These are phyloP conservation scores for Polytrichum formosum DNA, from an alignment of 225 moss, liverwort and hornwort genomes.

Conservation along the genomic window DNA sequence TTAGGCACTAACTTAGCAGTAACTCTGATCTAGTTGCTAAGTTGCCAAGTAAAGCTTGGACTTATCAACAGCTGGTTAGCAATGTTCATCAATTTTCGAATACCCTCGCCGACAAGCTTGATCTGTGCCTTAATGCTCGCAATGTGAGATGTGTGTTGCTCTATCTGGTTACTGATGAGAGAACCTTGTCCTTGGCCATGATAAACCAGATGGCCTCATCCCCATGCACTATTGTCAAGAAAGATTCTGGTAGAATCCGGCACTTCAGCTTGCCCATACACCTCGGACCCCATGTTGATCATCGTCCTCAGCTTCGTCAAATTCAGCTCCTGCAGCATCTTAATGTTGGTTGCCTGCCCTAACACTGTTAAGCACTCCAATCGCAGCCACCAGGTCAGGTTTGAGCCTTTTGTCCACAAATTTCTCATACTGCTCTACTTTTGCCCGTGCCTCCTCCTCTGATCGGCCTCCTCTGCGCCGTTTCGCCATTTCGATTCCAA, in stretches of 20 bases:
- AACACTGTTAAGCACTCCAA: slow-evolving; percentile 45
- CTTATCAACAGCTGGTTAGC: no score
- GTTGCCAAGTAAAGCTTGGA: no score
- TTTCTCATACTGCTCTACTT: slow-evolving; percentile 48
- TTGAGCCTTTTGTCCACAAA: slow-evolving; percentile 58
- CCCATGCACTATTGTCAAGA: slow-evolving; percentile 56
- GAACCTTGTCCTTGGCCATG: slow-evolving; percentile 48
- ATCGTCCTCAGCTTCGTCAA: slow-evolving; percentile 68
- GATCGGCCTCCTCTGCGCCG: slow-evolving; percentile 22
- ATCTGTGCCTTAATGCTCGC: slow-evolving; percentile 76
- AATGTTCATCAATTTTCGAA: slow-evolving; percentile 78
- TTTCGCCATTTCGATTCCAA: slow-evolving; percentile 13
- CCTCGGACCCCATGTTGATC: slow-evolving; percentile 85
- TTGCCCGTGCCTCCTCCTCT: slow-evolving; percentile 25
- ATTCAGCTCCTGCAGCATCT: slow-evolving; percentile 66
- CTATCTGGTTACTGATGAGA: slow-evolving; percentile 48
- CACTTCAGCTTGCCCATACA: slow-evolving; percentile 90
- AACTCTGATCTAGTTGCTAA: no score
- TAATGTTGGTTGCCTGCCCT: slow-evolving; percentile 46
- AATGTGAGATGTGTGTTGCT: slow-evolving; percentile 53
- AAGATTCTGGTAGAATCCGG: slow-evolving; percentile 69
- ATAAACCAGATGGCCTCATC: slow-evolving; percentile 74
- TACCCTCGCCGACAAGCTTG: slow-evolving; percentile 80
- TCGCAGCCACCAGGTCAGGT: slow-evolving; percentile 44
- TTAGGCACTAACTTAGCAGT: no score